Evolutionary conservation across 495 filamentous ascomycete genomes (phyloP), one percentile per base, ranked within the genome.

Genomic region (Recurvomyces mirabilis): DNA sequence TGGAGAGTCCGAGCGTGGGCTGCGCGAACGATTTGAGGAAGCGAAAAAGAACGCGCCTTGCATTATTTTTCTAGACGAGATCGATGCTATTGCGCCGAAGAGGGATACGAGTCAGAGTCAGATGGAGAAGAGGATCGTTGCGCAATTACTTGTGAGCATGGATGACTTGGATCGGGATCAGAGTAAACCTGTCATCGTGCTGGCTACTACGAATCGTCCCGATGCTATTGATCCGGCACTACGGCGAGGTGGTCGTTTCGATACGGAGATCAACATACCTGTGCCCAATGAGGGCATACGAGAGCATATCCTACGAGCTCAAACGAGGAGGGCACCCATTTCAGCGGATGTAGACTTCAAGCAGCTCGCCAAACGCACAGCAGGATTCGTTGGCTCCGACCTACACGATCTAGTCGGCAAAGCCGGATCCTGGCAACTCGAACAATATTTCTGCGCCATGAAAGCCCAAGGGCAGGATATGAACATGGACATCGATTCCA

Each of bases 121-220:
- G 57, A 96, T 96, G 89, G 89, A 96, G 63, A 87, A 88, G 63
- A 68, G 89, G 35, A 96, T 96, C 56, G 89, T 96, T 15, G 84
- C 88, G 1, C 88, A 95, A 62, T 75, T 96, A 51, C 68, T 94
- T 46, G 89, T 84, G 10, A 91, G 84, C 51, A 70, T 66, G 67
- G 66, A 68, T 34, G 54, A 60, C 10, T 72, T 94, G 41, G 81
- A 86, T 29, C 81, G 82, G 49, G 86, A 86, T 7, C 78, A 77
- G 18, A 84, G 85, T 14, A 93, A 91, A 65, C 83, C 87, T 9
- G 89, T 96, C 14, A 84, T 96, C 46, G 84, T 95, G 11, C 73
- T 96, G 22, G 89, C 91, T 0, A 87, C 89, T 13, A 95, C 89
- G 3, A 96, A 94, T 62, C 72, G 88, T 15, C 89, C 89, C 2